Evolutionary conservation across 257 asterid genomes (phyloP), one percentile per base, ranked within the genome.

Genomic region (Solanum piurae): DNA sequence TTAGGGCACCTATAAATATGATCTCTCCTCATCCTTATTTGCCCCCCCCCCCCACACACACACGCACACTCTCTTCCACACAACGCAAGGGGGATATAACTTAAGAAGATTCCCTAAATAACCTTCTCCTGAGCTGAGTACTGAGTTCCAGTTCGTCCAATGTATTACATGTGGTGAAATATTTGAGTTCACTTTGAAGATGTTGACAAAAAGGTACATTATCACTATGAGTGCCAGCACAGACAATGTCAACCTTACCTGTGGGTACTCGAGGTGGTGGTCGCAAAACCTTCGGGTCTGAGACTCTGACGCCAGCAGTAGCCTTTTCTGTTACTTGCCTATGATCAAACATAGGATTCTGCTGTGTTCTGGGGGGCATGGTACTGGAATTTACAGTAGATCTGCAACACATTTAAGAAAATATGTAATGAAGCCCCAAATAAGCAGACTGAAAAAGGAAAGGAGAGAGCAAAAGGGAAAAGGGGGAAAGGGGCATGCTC

Each of bases 221-320:
- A 46, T 80, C 37, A 29, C 66, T 16, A 31, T 2, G 18, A 49
- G 20, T 49, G 9, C 42, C 85, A 82, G 69, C 11, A 49, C 6
- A 46, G 44, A 49, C 16, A 27, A 49, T 29, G 31, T 82, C 49
- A 86, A 60, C 60, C 83, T 42, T 94, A 95, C 98, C 96, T 89
- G 91, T 90, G 42, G 98, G 95, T 64, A 91, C 93, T 87, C 92
- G 92, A 13, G 98, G 95, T 34, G 96, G 98, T 88, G 95, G 96
- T 27, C 95, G 92, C 82, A 90, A 87, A 87, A 77, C 87, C 89
- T 90, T 94, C 14, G 92, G 86, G 86, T 91, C 94, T 86, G 96
- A 55, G 87, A 89, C 91, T 89, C 94, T 89, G 34, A 38, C 49
- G 64, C 91, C 93, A 64, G 68, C 86, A n/a, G 92, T 90, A 68